Evolutionary conservation across 768 basidiomycete genomes (phyloP), one percentile per base, ranked within the genome.

Genomic region (Lactarius hengduanensis): DNA sequence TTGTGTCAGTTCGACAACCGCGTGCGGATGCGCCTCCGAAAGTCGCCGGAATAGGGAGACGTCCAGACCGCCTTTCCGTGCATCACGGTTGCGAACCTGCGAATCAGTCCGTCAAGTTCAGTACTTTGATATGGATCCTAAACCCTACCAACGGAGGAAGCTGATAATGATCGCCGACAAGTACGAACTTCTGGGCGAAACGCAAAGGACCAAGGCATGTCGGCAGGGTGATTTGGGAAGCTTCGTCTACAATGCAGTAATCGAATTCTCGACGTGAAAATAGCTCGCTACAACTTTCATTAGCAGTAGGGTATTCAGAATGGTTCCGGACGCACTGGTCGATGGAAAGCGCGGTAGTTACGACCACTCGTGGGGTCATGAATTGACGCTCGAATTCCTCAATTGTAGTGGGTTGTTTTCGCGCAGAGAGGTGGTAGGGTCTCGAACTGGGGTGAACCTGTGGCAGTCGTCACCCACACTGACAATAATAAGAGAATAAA

Each of bases 81-180:
- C 96, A 15, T 82, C 83, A 0, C 77, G 80, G 73, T 91, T 94
- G 59, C 90, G 89, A 36, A 97, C 93, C 94, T 96, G 61, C 9
- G 38, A n/a, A 63, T 8, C 59, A 16, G 40, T 26, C 1, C 26
- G 26, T 59, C 64, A 57, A 32, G 56, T 8, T 20, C 1, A 4
- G 20, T 28, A 26, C 22, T 57, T 41, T 28, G 53, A 22, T 0
- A 50, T 38, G 45, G 8, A 20, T 7, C 32, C 61, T 38, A 2
- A 71, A 13, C 7, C 83, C 64, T 71, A 96, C 96, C 47, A 98
- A 83, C 0, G 97, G 97, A 11, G 96, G 96, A 2, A 99, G 86
- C 72, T 99, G 97, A 78, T 90, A 94, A 77, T 99, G 97, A 74
- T 98, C 97, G 8, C 97, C 97, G 20, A 98, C 96, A 15, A 98